Percentiles rank a stretch among this genome's conserved stretches.
These are phyloP conservation scores for Colletotrichum lupini DNA, from an alignment of 2,329 filamentous ascomycete species.

Conservation along the genomic window DNA sequence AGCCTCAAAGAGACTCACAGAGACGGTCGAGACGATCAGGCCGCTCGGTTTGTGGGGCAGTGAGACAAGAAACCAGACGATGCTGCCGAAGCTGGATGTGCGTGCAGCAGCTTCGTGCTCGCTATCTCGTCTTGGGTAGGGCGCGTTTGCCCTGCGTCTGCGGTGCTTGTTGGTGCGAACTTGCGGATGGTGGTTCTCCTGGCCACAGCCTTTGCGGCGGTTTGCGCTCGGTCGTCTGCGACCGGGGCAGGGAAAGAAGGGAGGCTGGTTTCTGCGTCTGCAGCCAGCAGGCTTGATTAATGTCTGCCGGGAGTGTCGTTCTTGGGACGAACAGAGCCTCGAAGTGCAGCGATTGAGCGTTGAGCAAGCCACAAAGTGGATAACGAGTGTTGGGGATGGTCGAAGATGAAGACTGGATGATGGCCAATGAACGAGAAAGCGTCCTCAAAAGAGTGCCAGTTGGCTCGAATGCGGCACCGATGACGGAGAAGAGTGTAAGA, in stretches of 20 bases:
- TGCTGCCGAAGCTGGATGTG: slow-evolving; percentile 27
- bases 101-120: slow-evolving; percentile 22
- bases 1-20: not conserved
- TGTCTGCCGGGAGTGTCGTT: slow-evolving; percentile 19
- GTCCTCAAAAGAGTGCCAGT: slow-evolving; percentile 8
- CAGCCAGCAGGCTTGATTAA: slow-evolving; percentile 21
- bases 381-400: not conserved
- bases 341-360: slow-evolving; percentile 10
- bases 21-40: not conserved
- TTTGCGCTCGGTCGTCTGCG: slow-evolving; percentile 40
- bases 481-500: not conserved
- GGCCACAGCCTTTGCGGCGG: slow-evolving; percentile 13
- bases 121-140: slow-evolving; percentile 10
- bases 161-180: slow-evolving; percentile 13
- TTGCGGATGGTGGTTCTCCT: slow-evolving; percentile 9
- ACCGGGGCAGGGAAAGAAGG: slow-evolving; percentile 38
- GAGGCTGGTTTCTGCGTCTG: slow-evolving; percentile 32
- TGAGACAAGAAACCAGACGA: slow-evolving; percentile 26
- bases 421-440: not conserved
- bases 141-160: slow-evolving; percentile 31
- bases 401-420: not conserved
- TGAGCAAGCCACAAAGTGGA: slow-evolving; percentile 16
- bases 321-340: slow-evolving; percentile 31
- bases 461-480: not conserved
- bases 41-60: slow-evolving; percentile 20